Percentiles rank a stretch among this genome's conserved stretches.
Evolutionary conservation across 192 early-diverging fungal species (phyloP).

Genomic region (Powellomyces hirtus): DNA sequence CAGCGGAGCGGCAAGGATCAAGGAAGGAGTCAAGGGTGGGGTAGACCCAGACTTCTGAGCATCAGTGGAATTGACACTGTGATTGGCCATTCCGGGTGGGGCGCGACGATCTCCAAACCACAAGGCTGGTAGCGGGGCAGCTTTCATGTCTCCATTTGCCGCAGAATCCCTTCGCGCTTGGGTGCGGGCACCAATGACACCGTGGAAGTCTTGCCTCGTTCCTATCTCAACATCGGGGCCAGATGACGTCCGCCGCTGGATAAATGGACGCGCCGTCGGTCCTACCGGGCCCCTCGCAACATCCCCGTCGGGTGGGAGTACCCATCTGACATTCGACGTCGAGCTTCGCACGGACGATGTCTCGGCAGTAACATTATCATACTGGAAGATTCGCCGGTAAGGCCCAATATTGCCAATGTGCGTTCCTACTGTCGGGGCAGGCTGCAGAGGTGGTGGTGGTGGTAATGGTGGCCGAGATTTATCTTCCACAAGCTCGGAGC

Average conservation of each 20-base stretch:
- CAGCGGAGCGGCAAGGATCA: constrained; percentile 26
- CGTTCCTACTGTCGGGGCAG: background rate
- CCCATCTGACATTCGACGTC: constrained; percentile 5
- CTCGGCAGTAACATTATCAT: background rate
- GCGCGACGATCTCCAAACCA: constrained; percentile 4
- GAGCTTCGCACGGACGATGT: background rate
- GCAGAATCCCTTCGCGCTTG: background rate
- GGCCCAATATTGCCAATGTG: constrained; percentile 39
- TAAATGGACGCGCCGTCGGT: background rate
- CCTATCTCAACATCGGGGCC: constrained; percentile 34
- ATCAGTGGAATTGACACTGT: background rate
- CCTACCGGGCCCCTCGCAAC: background rate
- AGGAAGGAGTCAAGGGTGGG: constrained; percentile 10
- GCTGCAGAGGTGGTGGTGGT: constrained; percentile 11
- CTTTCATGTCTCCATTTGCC: background rate
- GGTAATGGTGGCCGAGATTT: background rate
- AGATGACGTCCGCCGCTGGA: constrained; percentile 10
- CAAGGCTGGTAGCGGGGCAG: constrained; percentile 3
- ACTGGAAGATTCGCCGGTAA: constrained; percentile 46
- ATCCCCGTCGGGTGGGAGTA: background rate
- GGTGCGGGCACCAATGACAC: background rate
- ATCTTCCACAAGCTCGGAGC: background rate
- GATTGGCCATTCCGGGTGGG: background rate
- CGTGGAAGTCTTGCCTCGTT: constrained; percentile 16
- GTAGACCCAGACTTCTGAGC: background rate